Conservation (phyloP, 108 stramenopile species). For the Thalassiosira profunda region DNA sequence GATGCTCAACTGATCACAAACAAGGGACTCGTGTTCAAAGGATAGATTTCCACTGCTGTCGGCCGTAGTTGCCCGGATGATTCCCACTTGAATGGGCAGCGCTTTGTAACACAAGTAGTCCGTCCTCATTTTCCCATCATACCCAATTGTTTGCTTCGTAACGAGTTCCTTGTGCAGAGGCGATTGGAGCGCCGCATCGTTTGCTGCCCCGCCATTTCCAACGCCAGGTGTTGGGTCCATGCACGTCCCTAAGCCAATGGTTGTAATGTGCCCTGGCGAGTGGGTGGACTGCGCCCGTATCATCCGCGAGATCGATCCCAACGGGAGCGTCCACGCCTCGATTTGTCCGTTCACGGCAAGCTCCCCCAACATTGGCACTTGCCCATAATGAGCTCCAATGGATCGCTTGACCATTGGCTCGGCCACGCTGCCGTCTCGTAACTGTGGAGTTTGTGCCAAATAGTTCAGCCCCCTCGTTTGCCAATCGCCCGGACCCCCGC, state of each 20-base stretch:
- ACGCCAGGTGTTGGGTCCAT: conserved; percentile 66
- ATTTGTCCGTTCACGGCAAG: conserved; percentile 64
- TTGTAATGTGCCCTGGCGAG: conserved; percentile 84
- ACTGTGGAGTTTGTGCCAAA: conserved; percentile 49
- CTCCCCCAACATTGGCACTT: conserved; percentile 68
- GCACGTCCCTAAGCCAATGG: conserved; percentile 81
- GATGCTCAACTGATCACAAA: conserved; percentile 68
- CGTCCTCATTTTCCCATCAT: conserved; percentile 30
- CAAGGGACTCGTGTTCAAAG: conserved; percentile 73
- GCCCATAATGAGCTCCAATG: conserved; percentile 82
- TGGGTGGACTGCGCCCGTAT: conserved; percentile 79
- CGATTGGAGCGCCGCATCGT: conserved; percentile 53
- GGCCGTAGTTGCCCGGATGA: conserved; percentile 85
- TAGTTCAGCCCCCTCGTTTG: conserved; percentile 69
- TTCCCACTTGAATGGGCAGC: conserved; percentile 76
- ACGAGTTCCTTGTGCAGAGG: conserved; percentile 59
- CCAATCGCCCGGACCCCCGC: conserved; percentile 80
- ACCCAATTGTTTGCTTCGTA: conserved; percentile 41
- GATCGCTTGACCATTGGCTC: conserved; percentile 63
- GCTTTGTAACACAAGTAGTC: conserved; percentile 83
- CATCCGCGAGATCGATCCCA: conserved; percentile 84
- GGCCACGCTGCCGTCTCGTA: conserved; percentile 18
- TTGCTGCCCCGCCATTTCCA: conserved; percentile 63
- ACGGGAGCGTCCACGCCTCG: conserved; percentile 81
- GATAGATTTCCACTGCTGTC: conserved; percentile 78